Evolutionary conservation across 225 moss, liverwort and hornwort species (phyloP), one percentile per base, ranked within the genome.

Genomic region (Antitrichia curtipendula): DNA sequence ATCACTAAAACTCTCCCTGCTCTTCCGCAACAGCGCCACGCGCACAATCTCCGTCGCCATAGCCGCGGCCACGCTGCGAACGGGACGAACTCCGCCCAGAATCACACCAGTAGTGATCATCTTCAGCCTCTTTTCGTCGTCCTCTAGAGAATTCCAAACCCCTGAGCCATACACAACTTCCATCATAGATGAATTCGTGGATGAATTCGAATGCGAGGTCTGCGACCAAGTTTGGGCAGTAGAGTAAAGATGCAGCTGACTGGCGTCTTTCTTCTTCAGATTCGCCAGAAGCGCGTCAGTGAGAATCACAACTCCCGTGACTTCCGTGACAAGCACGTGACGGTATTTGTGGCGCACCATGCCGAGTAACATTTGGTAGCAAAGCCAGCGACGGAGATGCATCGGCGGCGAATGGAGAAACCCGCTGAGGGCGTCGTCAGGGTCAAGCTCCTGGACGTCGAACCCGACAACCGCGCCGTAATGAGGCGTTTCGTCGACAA

Each of bases 31-130:
- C 2, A 94, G 52, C 31, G 94, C 92, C 2, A 94, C 92, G 72
- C 94, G 91, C 82, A 94, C 94, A 60, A 94, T 91, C 88, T 94
- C 94, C 52, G 88, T 94, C 53, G 91, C 91, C 92, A 94, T 92
- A 29, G 94, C 91, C 57, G 80, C 21, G 53, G 94, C 81, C 57
- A 94, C 85, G 87, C 65, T 88, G 86, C 94, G 91, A n/a, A 94
- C 88, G 2, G 94, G 88, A 12, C 91, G 88, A 14, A 94, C 81
- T 6, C 89, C 94, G 17, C 94, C 94, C 3, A 91, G 69, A 22
- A 94, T 92, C 47, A 92, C 80, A 10, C 77, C 92, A 8, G 90
- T 89, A 24, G 88, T 86, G 57, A 94, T 88, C 82, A 94, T 36
- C 43, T 85, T 90, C 83, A 29, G 81, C 50, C 28, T 9, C 85